These are phyloP conservation scores for Phytopythium sindhum DNA, from an alignment of 352 stramenopile genomes.

Conservation along the genomic window DNA sequence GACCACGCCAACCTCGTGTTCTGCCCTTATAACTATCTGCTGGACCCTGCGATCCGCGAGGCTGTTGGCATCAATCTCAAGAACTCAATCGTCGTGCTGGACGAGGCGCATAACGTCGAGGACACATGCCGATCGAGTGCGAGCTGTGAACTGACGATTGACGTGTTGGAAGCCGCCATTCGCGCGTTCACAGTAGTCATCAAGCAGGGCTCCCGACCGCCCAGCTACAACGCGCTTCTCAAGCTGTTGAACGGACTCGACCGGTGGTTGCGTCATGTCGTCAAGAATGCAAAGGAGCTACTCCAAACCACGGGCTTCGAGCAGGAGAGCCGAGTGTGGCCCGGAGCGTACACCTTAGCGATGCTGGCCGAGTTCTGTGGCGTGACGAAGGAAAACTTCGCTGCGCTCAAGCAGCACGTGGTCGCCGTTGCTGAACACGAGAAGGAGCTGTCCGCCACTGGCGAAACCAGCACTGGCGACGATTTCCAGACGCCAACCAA, in stretches of 20 bases:
- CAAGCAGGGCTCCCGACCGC: constrained; percentile 51
- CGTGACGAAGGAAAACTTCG: constrained; percentile 46
- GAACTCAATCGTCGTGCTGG: constrained; percentile 75
- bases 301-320: constrained; percentile 60
- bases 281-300: constrained; percentile 34
- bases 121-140: constrained; percentile 79
- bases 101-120: constrained; percentile 88
- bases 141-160: constrained; percentile 65
- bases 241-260: constrained; percentile 66
- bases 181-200: constrained; percentile 66
- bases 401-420: constrained; percentile 37
- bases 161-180: constrained; percentile 46
- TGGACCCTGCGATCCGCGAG: constrained; percentile 72
- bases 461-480: constrained; percentile 12
- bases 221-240: constrained; percentile 46
- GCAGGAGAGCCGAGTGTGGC: constrained; percentile 73
- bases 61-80: constrained; percentile 70
- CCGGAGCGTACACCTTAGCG: constrained; percentile 52
- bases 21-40: constrained; percentile 87
- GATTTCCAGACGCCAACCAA: constrained; percentile 9
- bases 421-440: constrained; percentile 49
- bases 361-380: constrained; percentile 69
- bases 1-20: constrained; percentile 76
- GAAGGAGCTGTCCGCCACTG: constrained; percentile 39
- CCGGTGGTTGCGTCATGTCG: constrained; percentile 53